These are phyloP conservation scores for Podaxis sp. DNA, from an alignment of 768 basidiomycete species.

Conservation along the genomic window DNA sequence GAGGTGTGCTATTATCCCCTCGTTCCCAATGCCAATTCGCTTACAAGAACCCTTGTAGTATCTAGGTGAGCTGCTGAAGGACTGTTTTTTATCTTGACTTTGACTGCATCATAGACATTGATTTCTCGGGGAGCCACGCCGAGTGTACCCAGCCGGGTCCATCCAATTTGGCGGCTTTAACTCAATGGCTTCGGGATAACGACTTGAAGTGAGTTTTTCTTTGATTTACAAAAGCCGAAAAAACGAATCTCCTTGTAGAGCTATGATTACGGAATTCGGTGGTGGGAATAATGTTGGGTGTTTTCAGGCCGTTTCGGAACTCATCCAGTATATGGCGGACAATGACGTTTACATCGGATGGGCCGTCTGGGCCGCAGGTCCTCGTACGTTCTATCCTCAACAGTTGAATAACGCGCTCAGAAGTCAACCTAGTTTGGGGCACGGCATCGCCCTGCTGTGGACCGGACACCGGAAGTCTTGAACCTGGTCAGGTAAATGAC, in stretches of 20 bases:
- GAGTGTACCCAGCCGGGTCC: slow-evolving; percentile 45
- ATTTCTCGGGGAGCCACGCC: slow-evolving; percentile 42
- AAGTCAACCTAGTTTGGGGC: slow-evolving; percentile 37
- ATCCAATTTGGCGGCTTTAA: slow-evolving; percentile 39
- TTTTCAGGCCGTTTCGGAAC: slow-evolving; percentile 38
- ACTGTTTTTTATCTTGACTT: neutral
- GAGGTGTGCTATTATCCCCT: slow-evolving; percentile 28
- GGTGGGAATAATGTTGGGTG: slow-evolving; percentile 42
- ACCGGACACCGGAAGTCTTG: slow-evolving; percentile 39
- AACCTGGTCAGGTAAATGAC: slow-evolving; percentile 38
- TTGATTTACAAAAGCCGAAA: neutral
- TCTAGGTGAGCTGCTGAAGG: neutral
- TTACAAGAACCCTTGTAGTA: slow-evolving; percentile 5
- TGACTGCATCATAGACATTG: slow-evolving; percentile 27
- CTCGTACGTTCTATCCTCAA: slow-evolving; percentile 27
- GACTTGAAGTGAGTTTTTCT: slow-evolving; percentile 33
- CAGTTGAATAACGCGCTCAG: neutral
- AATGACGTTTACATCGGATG: slow-evolving; percentile 49
- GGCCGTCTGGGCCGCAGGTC: slow-evolving; percentile 48
- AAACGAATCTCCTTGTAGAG: slow-evolving; percentile 23
- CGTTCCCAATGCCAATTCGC: neutral
- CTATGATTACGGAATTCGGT: slow-evolving; percentile 44
- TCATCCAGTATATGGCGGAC: slow-evolving; percentile 36
- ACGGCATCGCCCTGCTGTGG: slow-evolving; percentile 42
- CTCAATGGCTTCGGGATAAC: slow-evolving; percentile 40